Percentiles rank a stretch among this genome's conserved stretches.
These are phyloP conservation scores for Fusarium sarcochroum DNA, from an alignment of 2,329 filamentous ascomycete genomes.

Conservation along the genomic window DNA sequence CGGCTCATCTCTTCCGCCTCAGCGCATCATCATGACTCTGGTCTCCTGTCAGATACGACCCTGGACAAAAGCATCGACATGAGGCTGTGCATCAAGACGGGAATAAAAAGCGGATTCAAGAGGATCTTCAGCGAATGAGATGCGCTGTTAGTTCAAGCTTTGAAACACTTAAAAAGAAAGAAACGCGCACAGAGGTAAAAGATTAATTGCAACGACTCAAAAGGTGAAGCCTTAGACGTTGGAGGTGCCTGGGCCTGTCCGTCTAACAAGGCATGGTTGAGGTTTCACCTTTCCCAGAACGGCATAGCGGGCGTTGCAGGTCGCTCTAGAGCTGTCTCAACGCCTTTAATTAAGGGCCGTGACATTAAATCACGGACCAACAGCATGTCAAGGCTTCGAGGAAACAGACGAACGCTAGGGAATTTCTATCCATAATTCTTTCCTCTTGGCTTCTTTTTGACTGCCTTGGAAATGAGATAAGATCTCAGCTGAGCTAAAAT, in stretches of 20 bases:
- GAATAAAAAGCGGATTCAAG: conserved; percentile 23
- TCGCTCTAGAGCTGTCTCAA: background rate
- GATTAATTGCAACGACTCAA: conserved; percentile 7
- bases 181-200: conserved; percentile 23
- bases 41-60: conserved; percentile 16
- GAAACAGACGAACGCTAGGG: conserved; percentile 9
- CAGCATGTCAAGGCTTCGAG: conserved; percentile 21
- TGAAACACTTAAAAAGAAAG: conserved; percentile 38
- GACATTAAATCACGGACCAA: conserved; percentile 17
- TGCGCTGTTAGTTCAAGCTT: background rate
- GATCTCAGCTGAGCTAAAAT: conserved; percentile 2
- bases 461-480: conserved; percentile 1
- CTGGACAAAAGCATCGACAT: conserved; percentile 26
- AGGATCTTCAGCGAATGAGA: background rate
- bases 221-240: conserved; percentile 34
- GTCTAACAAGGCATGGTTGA: conserved; percentile 12
- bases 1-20: conserved; percentile 13
- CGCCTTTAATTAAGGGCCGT: conserved; percentile 33
- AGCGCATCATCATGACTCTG: conserved; percentile 25
- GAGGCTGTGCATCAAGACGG: conserved; percentile 29
- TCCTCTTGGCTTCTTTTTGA: background rate
- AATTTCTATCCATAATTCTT: background rate
- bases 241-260: conserved; percentile 23
- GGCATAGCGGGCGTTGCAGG: conserved; percentile 37
- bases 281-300: conserved; percentile 32